Evolutionary conservation across 169 alveolate species (phyloP), one percentile per base, ranked within the genome.

Genomic region (Cryptosporidium parvum): DNA sequence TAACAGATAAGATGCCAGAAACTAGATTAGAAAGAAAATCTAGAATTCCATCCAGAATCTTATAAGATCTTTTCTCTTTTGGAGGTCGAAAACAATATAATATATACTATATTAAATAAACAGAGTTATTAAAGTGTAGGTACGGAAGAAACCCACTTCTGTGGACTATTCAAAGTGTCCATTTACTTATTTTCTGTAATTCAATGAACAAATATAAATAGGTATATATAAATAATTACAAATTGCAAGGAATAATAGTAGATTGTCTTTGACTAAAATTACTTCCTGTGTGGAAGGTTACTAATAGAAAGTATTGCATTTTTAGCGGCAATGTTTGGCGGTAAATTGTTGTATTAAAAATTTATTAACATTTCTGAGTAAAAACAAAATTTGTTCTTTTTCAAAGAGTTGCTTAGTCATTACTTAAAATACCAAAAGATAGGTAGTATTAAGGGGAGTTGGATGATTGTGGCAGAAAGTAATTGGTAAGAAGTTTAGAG

Each of bases 21-120:
- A 70, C 89, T 42, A 80, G 89, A 80, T 42, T 80, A 16, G 89
- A 80, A 80, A 80, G 89, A 35, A 80, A 80, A 31, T 80, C 89
- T 62, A 80, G 89, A 65, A 65, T 80, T 37, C 89, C 89, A 21
- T 80, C 89, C 18, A 80, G 68, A 37, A 62, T 80, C 35, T 31
- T 62, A 12, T 80, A 31, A 65, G 8, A 56, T 8, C 29, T 56
- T n/a, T 21, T 26, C 35, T 56, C 23, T 2, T 2, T 56, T 56
- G 7, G 7, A 26, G 29, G 18, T 23, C 18, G 35, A 26, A 31
- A 31, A 31, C 1, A 31, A 4, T 56, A 10, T 56, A 7, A 42
- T 42, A 9, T 42, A 42, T 9, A 42, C 7, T 9, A 42, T 3
- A 39, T 39, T 39, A 8, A 39, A 39, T 0, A 4, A 42, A 42